A percentile compares a stretch with the other conserved stretches of the same genome.
These are phyloP conservation scores for Arthrobotrys sinensis DNA, from an alignment of 2,329 filamentous ascomycete species.

Conservation along the genomic window DNA sequence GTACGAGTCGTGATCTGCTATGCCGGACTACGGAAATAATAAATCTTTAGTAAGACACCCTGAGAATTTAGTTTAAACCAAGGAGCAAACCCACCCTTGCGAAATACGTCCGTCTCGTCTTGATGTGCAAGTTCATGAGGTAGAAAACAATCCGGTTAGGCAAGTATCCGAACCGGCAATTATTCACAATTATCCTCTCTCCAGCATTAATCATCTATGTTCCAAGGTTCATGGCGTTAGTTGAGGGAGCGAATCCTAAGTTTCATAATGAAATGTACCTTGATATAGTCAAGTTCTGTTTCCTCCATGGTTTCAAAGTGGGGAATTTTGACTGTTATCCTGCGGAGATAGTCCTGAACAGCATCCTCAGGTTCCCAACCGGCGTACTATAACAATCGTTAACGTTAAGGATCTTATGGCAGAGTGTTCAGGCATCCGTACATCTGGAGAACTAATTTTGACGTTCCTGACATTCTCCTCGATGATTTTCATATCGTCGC, in stretches of 20 bases:
- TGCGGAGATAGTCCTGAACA: constrained; percentile 88
- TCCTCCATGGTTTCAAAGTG: constrained; percentile 98
- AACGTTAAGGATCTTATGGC: not conserved
- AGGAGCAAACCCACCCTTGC: constrained; percentile 73
- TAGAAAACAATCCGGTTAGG: constrained; percentile 99
- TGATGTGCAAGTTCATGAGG: constrained; percentile 96
- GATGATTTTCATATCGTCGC: constrained; percentile 92
- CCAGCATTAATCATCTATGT: constrained; percentile 93
- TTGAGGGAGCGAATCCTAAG: not conserved
- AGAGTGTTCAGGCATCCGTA: constrained; percentile 69
- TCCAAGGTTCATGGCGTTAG: constrained; percentile 25
- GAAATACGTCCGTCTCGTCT: constrained; percentile 93
- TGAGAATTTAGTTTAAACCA: not conserved
- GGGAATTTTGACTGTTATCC: constrained; percentile 93
- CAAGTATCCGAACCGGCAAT: constrained; percentile 95
- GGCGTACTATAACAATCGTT: constrained; percentile 75
- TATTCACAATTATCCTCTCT: constrained; percentile 93
- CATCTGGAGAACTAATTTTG: constrained; percentile 97
- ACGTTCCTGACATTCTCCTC: constrained; percentile 97
- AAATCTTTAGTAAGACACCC: constrained; percentile 15
- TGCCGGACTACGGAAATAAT: constrained; percentile 75
- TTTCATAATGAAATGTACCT: constrained; percentile 68
- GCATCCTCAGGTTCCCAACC: constrained; percentile 94
- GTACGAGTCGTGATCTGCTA: constrained; percentile 89
- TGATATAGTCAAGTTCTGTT: constrained; percentile 93